Percentiles rank a stretch among this genome's conserved stretches.
phyloP scores from a whole-genome alignment of 2,329 filamentous ascomycete genomes.

The Plectosphaerella cucumerina region DNA sequence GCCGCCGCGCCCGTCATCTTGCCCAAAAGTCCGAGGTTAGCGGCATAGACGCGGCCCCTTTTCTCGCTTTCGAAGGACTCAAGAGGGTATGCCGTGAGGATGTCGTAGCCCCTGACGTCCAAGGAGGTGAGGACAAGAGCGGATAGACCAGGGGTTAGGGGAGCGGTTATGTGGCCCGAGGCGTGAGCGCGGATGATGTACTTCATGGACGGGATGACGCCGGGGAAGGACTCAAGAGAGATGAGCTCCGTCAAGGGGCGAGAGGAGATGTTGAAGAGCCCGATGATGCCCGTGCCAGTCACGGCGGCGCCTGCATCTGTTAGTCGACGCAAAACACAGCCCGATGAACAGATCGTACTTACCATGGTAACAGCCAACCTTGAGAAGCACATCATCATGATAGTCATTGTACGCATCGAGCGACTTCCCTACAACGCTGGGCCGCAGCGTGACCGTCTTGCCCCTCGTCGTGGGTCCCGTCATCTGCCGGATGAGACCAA shows the following conservation, averaged over 20 bases:
- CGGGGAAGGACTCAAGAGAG: constrained; percentile 68
- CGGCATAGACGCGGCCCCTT: constrained; percentile 45
- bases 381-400: constrained; percentile 67
- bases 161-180: constrained; percentile 56
- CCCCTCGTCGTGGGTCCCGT: constrained; percentile 68
- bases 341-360: constrained; percentile 10
- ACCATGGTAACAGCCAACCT: constrained; percentile 76
- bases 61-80: constrained; percentile 47
- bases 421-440: constrained; percentile 68
- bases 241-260: constrained; percentile 64
- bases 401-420: constrained; percentile 73
- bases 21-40: constrained; percentile 71
- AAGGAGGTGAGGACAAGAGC: constrained; percentile 59
- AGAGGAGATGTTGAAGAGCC: constrained; percentile 76
- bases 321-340: neutral
- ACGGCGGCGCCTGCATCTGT: constrained; percentile 37
- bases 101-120: constrained; percentile 68
- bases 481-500: constrained; percentile 74
- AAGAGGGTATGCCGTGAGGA: constrained; percentile 71
- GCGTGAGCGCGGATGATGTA: constrained; percentile 75
- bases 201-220: constrained; percentile 48
- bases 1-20: constrained; percentile 91
- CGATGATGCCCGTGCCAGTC: constrained; percentile 73
- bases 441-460: constrained; percentile 76
- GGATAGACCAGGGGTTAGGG: constrained; percentile 39